A percentile compares a stretch with the other conserved stretches of the same genome.
Evolutionary conservation across 1,284 basidiomycete species (phyloP).

Genomic region (Tilletia horrida): DNA sequence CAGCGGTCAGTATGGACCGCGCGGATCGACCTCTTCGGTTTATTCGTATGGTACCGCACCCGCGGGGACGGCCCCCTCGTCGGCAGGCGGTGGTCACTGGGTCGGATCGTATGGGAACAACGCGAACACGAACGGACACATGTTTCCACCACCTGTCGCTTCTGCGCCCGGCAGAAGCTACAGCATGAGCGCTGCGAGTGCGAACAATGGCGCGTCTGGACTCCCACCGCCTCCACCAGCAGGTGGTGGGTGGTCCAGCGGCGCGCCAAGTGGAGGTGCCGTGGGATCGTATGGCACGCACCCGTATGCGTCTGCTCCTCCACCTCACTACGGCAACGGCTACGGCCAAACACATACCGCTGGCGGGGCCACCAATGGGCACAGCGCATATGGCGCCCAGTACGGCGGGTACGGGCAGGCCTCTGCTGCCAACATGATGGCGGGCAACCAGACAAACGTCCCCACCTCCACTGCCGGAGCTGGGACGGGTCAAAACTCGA

Average conservation of each 20-base stretch:
- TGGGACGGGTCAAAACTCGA: background rate
- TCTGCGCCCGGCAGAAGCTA: background rate
- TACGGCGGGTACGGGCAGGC: conserved; percentile 2
- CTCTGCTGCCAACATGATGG: too few relatives aligned
- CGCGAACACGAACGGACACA: background rate
- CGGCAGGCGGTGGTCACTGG: conserved; percentile 6
- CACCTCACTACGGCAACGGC: background rate
- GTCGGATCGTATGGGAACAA: background rate
- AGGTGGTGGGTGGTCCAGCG: background rate
- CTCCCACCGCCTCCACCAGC: background rate
- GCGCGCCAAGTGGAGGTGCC: background rate
- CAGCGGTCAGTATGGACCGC: background rate
- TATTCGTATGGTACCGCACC: conserved; percentile 12
- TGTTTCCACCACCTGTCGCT: conserved; percentile 7
- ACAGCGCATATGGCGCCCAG: background rate
- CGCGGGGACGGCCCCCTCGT: background rate
- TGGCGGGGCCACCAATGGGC: background rate
- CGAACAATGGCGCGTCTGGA: background rate
- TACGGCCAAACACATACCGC: background rate
- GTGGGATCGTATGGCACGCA: background rate
- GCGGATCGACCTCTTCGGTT: background rate
- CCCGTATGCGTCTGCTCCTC: background rate
- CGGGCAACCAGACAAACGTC: too few relatives aligned
- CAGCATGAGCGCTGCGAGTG: conserved; percentile 13
- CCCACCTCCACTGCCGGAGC: too few relatives aligned